A percentile compares a stretch with the other conserved stretches of the same genome.
Conservation (phyloP, 1,284 basidiomycete species). For the Malassezia cuniculi region DNA sequence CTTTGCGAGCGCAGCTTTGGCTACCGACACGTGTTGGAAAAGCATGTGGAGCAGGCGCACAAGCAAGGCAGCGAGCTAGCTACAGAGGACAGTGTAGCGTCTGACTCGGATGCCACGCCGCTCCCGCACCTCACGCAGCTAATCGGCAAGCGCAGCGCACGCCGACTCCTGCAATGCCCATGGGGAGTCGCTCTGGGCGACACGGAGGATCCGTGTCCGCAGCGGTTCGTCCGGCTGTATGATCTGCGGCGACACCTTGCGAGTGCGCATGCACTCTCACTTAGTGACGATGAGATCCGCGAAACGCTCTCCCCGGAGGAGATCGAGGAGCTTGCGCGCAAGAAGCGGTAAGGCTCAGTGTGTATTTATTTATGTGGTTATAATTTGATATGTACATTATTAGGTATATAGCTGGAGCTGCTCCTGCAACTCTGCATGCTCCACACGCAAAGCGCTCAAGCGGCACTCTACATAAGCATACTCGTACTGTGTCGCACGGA, state of each 20-base stretch:
- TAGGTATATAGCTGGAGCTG: conserved; percentile 1
- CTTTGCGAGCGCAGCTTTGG: conserved; percentile 8
- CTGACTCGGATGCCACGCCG: too few species aligned
- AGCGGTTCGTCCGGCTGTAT: conserved; percentile 8
- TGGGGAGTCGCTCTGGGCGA: too few species aligned
- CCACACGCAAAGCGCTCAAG: background rate
- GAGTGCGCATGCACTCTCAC: conserved; percentile 5
- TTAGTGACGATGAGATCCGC: conserved; percentile 7
- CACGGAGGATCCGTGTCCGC: conserved; percentile 1
- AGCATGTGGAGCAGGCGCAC: too few species aligned
- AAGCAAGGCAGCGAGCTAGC: too few species aligned
- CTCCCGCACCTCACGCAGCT: background rate
- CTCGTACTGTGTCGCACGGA: conserved; percentile 2
- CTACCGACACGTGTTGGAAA: conserved; percentile 9
- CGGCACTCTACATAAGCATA: conserved; percentile 3
- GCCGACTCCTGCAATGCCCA: background rate
- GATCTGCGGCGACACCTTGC: conserved; percentile 12
- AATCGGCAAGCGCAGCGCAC: background rate
- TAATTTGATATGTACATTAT: conserved; percentile 2
- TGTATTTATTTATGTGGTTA: too few species aligned
- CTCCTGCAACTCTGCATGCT: background rate
- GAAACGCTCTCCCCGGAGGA: background rate
- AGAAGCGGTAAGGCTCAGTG: too few species aligned
- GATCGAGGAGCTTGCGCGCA: conserved; percentile 2
- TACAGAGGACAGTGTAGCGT: too few species aligned